Evolutionary conservation across 441 rosid genomes (phyloP).

Genomic region (Viola pubescens): DNA sequence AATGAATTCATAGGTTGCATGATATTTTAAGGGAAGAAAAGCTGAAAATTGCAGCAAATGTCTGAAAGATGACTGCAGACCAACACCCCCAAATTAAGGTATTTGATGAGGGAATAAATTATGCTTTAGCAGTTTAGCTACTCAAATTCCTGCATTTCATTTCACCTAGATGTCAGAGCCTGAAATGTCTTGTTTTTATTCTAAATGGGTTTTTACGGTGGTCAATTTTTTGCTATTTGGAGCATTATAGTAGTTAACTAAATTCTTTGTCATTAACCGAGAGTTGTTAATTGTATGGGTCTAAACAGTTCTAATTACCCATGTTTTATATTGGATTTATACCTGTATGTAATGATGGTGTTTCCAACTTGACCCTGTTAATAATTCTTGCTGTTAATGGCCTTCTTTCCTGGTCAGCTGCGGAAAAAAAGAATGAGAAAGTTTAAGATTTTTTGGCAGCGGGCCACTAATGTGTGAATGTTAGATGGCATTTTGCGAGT

Average conservation of each 20-base stretch:
- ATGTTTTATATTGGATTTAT: background rate
- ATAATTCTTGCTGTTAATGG: background rate
- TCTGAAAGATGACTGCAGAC: no score
- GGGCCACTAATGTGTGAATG: background rate
- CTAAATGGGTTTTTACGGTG: no score
- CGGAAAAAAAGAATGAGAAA: slow-evolving; percentile 1
- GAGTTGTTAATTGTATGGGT: background rate
- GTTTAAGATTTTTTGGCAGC: background rate
- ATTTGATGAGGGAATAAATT: no score
- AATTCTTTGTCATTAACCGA: background rate
- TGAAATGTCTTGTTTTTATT: no score
- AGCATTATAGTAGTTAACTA: background rate
- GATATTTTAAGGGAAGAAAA: no score
- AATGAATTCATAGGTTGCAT: no score
- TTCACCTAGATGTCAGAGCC: no score
- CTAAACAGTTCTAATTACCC: background rate
- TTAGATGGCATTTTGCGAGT: slow-evolving; percentile 13
- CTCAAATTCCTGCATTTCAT: no score
- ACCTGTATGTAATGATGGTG: slow-evolving; percentile 25
- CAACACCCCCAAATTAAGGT: no score
- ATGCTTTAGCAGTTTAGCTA: no score
- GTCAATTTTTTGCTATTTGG: background rate
- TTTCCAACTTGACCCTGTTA: slow-evolving; percentile 22
- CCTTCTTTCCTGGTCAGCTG: no score
- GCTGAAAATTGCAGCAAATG: no score